Evolutionary conservation across 2,329 filamentous ascomycete species (phyloP).

Genomic region (Trichoderma polysporum): DNA sequence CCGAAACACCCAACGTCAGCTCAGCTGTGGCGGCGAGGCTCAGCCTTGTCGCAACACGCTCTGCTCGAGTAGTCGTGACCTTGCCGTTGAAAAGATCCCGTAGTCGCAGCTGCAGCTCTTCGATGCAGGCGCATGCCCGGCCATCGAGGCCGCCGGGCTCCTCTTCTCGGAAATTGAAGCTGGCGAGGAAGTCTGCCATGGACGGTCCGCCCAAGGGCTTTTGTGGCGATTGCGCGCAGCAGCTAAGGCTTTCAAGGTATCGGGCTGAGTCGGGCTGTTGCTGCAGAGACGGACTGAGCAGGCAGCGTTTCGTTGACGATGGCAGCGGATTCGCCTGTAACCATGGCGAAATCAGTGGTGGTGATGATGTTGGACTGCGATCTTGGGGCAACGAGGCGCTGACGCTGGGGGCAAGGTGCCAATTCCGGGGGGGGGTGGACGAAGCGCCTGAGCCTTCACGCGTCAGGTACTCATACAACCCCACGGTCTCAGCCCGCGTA

Average conservation of each 20-base stretch:
- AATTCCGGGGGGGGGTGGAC: constrained; percentile 16
- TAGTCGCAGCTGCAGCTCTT: constrained; percentile 50
- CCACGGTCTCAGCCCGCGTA: not conserved
- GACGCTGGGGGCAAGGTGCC: constrained; percentile 1
- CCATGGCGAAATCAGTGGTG: constrained; percentile 2
- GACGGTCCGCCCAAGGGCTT: constrained; percentile 2
- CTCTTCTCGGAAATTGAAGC: constrained; percentile 33
- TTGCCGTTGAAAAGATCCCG: constrained; percentile 42
- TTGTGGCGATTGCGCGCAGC: constrained; percentile 20
- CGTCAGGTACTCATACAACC: constrained; percentile 6
- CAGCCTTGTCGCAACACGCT: constrained; percentile 49
- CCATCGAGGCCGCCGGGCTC: constrained; percentile 19
- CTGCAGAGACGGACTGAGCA: constrained; percentile 18
- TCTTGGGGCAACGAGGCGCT: not conserved
- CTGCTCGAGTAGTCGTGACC: constrained; percentile 47
- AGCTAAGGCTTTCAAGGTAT: constrained; percentile 24
- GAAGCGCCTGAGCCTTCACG: not conserved
- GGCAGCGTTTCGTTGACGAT: not conserved
- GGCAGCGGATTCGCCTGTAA: constrained; percentile 9
- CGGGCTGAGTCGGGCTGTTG: constrained; percentile 24
- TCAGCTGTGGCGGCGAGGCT: constrained; percentile 46
- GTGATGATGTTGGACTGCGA: not conserved
- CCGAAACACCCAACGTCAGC: constrained; percentile 43
- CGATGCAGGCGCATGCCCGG: constrained; percentile 35
- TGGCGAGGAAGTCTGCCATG: constrained; percentile 43